Base-by-base conservation (phyloP, 352 stramenopile species). In the Synura sp. region DNA sequence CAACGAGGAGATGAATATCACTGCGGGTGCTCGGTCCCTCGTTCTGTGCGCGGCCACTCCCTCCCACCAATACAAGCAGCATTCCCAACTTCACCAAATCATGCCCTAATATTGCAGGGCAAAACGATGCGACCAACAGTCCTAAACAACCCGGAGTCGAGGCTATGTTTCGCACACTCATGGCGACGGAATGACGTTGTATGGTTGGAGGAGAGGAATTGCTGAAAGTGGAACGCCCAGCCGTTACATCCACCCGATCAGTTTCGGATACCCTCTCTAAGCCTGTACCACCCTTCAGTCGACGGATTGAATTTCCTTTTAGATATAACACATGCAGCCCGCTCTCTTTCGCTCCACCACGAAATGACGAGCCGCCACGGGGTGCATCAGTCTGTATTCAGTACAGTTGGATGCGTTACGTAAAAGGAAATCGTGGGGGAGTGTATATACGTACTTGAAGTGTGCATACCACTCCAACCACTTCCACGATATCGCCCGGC, bases 21-120 rank as follows among this genome's bases (percentile, higher is more conserved):
- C 86, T 88, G 83, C 95, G 83, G 31, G 95, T 92, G 38, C 70
- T 63, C 2, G 2, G 7, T 36, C 74, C 53, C 17, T 63, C 38
- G 79, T 59, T 83, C 57, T 59, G 70, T 29, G 25, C 2, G 9
- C 49, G 2, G 9, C 71, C 32, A 29, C 42, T 53, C 3, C 95
- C 95, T 22, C 95, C 94, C 31, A 98, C 88, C 2, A 99, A 85
- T 44, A 88, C 92, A 1, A 99, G 85, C n/a, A 98, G 82, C 12
- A 99, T 87, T 0, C 95, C 95, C 19, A 86, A 87, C 85, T 99
- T 99, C n/a, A 98, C 94, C 55, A 97, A 82, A 80, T 99, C 93
- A 81, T 99, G 96, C 42, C 95, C 93, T 84, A 96, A 97, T 77
- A 99, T 99, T 14, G 86, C 86, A 15, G 95, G 95, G 81, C 93